Conservation (phyloP, 225 moss, liverwort and hornwort species). For the Sphagnum tenellum region DNA sequence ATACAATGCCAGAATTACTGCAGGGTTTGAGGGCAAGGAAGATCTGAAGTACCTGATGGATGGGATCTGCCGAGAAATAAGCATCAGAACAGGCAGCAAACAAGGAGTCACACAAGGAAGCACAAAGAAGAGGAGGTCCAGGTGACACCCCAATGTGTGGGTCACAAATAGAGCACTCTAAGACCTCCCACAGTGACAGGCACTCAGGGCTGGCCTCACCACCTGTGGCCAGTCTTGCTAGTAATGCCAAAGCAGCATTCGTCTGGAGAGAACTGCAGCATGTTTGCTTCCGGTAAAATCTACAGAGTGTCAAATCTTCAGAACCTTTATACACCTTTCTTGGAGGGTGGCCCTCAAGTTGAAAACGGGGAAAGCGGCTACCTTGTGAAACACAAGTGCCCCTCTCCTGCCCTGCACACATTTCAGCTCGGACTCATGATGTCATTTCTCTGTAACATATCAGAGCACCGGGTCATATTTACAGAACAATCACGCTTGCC, state of each 20-base stretch:
- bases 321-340: conserved; percentile 39
- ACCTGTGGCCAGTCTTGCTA: conserved; percentile 32
- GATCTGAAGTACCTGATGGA: conserved; percentile 35
- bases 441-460: too few relatives aligned
- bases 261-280: conserved; percentile 57
- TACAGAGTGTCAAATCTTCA: conserved; percentile 43
- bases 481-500: too few relatives aligned
- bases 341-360: conserved; percentile 40
- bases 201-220: conserved; percentile 51
- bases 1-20: too few relatives aligned
- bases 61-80: conserved; percentile 43
- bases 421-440: too few relatives aligned
- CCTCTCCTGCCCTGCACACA: conserved; percentile 26
- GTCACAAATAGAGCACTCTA: conserved; percentile 61
- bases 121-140: conserved; percentile 55
- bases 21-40: neutral
- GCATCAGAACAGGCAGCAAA: conserved; percentile 36
- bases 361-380: conserved; percentile 47
- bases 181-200: conserved; percentile 51
- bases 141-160: conserved; percentile 46
- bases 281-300: conserved; percentile 43
- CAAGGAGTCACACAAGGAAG: conserved; percentile 40
- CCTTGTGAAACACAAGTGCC: conserved; percentile 43
- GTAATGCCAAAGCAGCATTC: conserved; percentile 34
- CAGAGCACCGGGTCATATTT: too few relatives aligned